phyloP scores from a whole-genome alignment of 257 asterid species.

The Solanum habrochaites region DNA sequence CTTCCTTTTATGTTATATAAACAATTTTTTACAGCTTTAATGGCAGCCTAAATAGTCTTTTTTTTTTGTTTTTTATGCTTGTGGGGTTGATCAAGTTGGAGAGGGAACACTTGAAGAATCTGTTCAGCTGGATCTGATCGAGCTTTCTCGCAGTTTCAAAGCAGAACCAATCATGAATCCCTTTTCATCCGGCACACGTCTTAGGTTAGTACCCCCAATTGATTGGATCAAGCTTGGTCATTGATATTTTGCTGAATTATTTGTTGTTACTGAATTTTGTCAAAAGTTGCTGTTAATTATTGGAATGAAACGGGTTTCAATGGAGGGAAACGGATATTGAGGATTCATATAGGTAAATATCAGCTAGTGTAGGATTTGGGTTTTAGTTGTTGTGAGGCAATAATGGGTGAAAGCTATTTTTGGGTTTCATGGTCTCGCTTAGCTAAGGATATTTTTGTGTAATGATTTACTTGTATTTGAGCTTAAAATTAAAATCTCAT shows the following conservation, averaged over 20 bases:
- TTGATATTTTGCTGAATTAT: background rate
- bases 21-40: background rate
- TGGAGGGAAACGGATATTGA: background rate
- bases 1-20: background rate
- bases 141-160: slow-evolving; percentile 42
- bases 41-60: background rate
- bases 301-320: background rate
- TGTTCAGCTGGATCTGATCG: slow-evolving; percentile 48
- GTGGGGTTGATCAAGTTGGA: background rate
- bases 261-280: background rate
- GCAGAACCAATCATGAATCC: slow-evolving; percentile 72
- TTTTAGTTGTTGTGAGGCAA: background rate
- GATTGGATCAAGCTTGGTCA: background rate
- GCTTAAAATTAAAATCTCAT: background rate
- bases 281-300: background rate
- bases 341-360: background rate
- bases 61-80: background rate
- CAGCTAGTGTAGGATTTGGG: background rate
- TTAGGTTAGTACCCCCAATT: slow-evolving; percentile 33
- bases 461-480: background rate
- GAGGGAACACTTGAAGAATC: background rate
- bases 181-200: slow-evolving; percentile 81
- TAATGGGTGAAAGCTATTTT: background rate
- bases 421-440: background rate
- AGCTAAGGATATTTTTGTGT: background rate